These are phyloP conservation scores for Esteya vermicola DNA, from an alignment of 2,329 filamentous ascomycete species.

Conservation along the genomic window DNA sequence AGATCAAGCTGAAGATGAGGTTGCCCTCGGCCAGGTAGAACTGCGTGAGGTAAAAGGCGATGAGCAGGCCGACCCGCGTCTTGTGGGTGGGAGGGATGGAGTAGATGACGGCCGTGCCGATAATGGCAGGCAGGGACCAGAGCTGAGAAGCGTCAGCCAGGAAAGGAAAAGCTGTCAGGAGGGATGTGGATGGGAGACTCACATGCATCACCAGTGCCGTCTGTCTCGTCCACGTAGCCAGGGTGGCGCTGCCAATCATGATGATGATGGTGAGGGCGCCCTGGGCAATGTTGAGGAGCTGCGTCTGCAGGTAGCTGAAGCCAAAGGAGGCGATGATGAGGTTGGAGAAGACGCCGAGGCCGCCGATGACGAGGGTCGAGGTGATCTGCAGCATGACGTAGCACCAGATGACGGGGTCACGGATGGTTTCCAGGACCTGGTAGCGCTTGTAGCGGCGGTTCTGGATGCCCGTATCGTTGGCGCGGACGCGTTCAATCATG, in stretches of 20 bases:
- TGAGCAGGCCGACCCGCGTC: too few relatives aligned
- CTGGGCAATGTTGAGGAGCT: too few relatives aligned
- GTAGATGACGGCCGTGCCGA: conserved; percentile 39
- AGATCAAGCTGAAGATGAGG: too few relatives aligned
- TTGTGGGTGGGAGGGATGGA: too few relatives aligned
- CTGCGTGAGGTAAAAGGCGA: too few relatives aligned
- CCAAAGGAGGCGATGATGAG: conserved; percentile 41
- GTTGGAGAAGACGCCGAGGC: conserved; percentile 44
- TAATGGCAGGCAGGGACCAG: conserved; percentile 31
- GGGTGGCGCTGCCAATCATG: too few relatives aligned
- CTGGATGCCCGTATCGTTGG: conserved; percentile 36
- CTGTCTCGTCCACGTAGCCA: too few relatives aligned
- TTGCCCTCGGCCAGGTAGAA: too few relatives aligned
- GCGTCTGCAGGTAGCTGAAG: conserved; percentile 37
- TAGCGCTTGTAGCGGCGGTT: conserved; percentile 34
- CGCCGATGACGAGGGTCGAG: conserved; percentile 47
- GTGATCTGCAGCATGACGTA: conserved; percentile 37
- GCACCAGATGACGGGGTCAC: conserved; percentile 47
- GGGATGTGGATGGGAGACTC: conserved; percentile 49
- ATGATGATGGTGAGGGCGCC: too few relatives aligned
- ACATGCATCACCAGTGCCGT: too few relatives aligned
- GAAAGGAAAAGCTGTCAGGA: conserved; percentile 37
- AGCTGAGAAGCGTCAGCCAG: conserved; percentile 36
- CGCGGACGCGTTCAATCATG: conserved; percentile 29
- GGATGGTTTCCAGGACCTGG: conserved; percentile 37